Evolutionary conservation across 2,329 filamentous ascomycete species (phyloP).

Genomic region (Apiospora kogelbergensis): DNA sequence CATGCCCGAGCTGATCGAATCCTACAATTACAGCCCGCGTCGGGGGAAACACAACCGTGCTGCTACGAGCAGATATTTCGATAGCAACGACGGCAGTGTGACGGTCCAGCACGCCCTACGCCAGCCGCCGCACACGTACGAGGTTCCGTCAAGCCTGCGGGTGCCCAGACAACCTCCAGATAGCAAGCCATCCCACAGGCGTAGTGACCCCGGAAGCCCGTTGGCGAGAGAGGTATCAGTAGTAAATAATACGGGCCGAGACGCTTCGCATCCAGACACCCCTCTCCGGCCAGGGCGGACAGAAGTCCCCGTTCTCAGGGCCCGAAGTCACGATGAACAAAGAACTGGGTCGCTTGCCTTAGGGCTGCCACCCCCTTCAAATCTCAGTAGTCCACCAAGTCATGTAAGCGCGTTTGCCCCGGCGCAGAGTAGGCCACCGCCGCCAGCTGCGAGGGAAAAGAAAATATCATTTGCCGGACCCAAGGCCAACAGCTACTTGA

Average conservation of each 20-base stretch:
- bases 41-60: not conserved
- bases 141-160: conserved; percentile 3
- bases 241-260: not conserved
- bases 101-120: not conserved
- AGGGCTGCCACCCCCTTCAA: not conserved
- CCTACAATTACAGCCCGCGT: not conserved
- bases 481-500: not conserved
- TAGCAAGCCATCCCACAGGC: not conserved
- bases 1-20: not conserved
- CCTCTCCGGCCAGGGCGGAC: not conserved
- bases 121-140: not conserved
- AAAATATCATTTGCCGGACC: not conserved
- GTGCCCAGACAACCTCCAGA: not conserved
- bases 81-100: not conserved
- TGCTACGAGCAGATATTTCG: not conserved
- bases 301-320: not conserved
- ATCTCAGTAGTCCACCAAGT: not conserved
- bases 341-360: not conserved
- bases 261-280: not conserved
- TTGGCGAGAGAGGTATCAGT: not conserved
- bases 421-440: not conserved
- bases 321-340: not conserved
- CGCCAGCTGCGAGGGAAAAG: not conserved
- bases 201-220: not conserved
- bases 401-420: not conserved